Evolutionary conservation across 352 stramenopile genomes (phyloP).

Genomic region (Pythium sp.): DNA sequence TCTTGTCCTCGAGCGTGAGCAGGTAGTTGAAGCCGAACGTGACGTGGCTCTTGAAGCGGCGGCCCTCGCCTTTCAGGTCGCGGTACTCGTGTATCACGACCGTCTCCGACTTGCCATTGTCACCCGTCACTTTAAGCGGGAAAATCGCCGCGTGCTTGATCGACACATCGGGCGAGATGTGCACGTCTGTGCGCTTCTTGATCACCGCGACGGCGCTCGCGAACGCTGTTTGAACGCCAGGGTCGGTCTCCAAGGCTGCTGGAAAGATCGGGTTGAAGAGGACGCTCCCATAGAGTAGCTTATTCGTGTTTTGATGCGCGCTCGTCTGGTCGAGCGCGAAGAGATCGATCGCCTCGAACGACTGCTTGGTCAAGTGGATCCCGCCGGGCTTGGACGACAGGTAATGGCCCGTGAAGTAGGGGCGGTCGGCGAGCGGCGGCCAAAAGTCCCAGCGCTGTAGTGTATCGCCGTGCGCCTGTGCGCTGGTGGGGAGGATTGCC

Average conservation of each 20-base stretch:
- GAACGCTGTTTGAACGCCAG: conserved; percentile 46
- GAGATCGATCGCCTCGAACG: conserved; percentile 56
- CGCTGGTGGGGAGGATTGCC: neutral
- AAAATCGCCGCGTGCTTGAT: conserved; percentile 35
- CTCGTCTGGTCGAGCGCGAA: conserved; percentile 39
- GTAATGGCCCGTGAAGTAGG: conserved; percentile 60
- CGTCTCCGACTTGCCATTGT: conserved; percentile 68
- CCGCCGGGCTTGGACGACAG: conserved; percentile 47
- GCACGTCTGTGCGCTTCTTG: conserved; percentile 30
- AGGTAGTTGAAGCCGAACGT: conserved; percentile 45
- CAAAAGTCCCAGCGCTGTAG: conserved; percentile 66
- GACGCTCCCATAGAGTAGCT: conserved; percentile 63
- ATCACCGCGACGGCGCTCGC: conserved; percentile 35
- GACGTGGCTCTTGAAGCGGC: conserved; percentile 62
- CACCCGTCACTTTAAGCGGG: conserved; percentile 54
- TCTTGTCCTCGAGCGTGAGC: conserved; percentile 58
- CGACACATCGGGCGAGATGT: conserved; percentile 38
- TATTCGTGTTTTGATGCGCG: conserved; percentile 18
- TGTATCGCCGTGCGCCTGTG: neutral
- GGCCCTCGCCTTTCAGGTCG: conserved; percentile 27
- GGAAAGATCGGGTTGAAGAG: conserved; percentile 43
- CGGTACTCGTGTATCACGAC: conserved; percentile 56
- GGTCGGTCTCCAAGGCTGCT: conserved; percentile 25
- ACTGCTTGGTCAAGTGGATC: conserved; percentile 41
- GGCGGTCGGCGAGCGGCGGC: conserved; percentile 35